Evolutionary conservation across 2,329 filamentous ascomycete species (phyloP), one percentile per base, ranked within the genome.

Genomic region (Lizonia empirigonia): DNA sequence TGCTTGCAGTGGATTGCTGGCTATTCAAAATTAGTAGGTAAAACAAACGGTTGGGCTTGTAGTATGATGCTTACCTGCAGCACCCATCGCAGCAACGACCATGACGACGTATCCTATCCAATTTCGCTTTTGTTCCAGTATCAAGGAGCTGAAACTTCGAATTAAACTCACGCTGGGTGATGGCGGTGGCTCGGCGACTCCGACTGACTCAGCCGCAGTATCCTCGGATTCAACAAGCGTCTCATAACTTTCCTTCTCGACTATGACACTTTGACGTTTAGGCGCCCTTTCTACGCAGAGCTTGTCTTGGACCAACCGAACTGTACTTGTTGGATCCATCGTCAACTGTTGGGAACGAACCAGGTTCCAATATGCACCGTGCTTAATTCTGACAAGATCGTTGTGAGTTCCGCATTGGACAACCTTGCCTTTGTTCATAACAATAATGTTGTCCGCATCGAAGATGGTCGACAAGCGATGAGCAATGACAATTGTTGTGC

Each of bases 401-500:
- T 88, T 81, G 59, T 95, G 90, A 0, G 82, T 89, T 0, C 90
- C 90, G 55, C 85, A 76, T 68, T 95, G 89, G 12, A 86, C 79
- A 0, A 90, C 83, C 38, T 77, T 73, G 2, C 90, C 90, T 60
- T 85, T 83, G 41, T 85, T 80, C 36, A 94, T 72, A 1, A 94
- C 89, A 7, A 91, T 78, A 49, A 94, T 94, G 16, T 27, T 83
- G 65, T 93, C 86, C 2, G 90, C 89, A 57, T 87, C 84, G 67
- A 85, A 91, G 76, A 97, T 96, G 6, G 93, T 97, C 0, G 91
- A 96, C 9, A 97, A 79, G 62, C 92, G 86, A 76, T 97, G 93
- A 38, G 93, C 93, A 72, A 97, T 97, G 7, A 91, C 89, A 63
- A 97, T 95, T 4, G 93, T 97, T 0, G 93, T 97, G 45, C 93